A percentile compares a stretch with the other conserved stretches of the same genome.
These are phyloP conservation scores for Candida maris DNA, from an alignment of 805 yeast genomes.

Conservation along the genomic window DNA sequence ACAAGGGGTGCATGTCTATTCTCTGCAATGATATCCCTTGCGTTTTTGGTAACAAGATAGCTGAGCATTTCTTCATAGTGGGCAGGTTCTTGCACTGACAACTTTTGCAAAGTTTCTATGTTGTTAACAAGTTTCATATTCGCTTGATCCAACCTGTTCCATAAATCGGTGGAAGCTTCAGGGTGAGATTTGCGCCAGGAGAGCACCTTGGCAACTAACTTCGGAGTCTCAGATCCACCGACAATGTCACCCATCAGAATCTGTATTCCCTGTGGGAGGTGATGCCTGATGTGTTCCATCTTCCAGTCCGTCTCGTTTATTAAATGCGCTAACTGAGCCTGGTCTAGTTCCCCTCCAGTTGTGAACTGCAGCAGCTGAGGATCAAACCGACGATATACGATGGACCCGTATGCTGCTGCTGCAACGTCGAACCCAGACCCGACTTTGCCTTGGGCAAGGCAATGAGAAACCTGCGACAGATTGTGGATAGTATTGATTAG, in stretches of 20 bases:
- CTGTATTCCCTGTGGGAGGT: slow-evolving; percentile 64
- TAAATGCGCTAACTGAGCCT: slow-evolving; percentile 29
- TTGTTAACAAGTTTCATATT: slow-evolving; percentile 55
- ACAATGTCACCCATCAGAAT: slow-evolving; percentile 90
- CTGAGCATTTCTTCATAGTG: slow-evolving; percentile 33
- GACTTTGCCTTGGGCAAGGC: slow-evolving; percentile 89
- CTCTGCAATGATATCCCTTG: slow-evolving; percentile 6
- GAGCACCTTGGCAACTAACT: slow-evolving; percentile 71
- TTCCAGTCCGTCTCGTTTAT: slow-evolving; percentile 56
- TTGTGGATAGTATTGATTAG: slow-evolving; percentile 59
- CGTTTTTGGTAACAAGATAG: slow-evolving; percentile 15
- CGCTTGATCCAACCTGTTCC: slow-evolving; percentile 50
- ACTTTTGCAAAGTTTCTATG: slow-evolving; percentile 38
- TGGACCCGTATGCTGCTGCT: slow-evolving; percentile 89
- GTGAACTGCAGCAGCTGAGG: slow-evolving; percentile 45
- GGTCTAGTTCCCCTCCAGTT: slow-evolving; percentile 7
- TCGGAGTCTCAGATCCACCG: slow-evolving; percentile 94
- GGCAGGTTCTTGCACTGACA: slow-evolving; percentile 30
- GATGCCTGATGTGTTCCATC: slow-evolving; percentile 48
- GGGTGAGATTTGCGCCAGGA: slow-evolving; percentile 61
- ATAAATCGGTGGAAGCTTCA: slow-evolving; percentile 48
- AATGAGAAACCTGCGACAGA: slow-evolving; percentile 84
- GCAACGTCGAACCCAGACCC: slow-evolving; percentile 99
- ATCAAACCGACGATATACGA: slow-evolving; percentile 71
- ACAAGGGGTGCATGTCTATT: slow-evolving; percentile 23